Evolutionary conservation across 805 yeast genomes (phyloP).

Genomic region (Ogataea corticis): DNA sequence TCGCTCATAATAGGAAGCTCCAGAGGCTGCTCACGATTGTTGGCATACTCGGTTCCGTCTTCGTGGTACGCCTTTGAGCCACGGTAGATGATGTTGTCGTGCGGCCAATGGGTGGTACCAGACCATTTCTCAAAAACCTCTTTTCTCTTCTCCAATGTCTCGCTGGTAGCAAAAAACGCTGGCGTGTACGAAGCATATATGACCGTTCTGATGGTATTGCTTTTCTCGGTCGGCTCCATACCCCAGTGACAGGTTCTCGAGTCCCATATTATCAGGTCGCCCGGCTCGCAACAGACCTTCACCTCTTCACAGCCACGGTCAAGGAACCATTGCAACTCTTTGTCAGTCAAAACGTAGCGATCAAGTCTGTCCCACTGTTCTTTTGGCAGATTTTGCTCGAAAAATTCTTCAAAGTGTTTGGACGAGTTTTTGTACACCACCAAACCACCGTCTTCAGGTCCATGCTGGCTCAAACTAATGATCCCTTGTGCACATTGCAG

Average conservation of each 20-base stretch:
- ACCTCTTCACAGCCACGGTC: conserved; percentile 30
- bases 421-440: conserved; percentile 32
- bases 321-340: conserved; percentile 30
- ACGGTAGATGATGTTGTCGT: conserved; percentile 27
- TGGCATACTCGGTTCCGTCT: conserved; percentile 1
- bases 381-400: conserved; percentile 22
- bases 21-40: conserved; percentile 21
- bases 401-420: conserved; percentile 26
- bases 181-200: conserved; percentile 35
- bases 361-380: conserved; percentile 27
- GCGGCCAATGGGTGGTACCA: conserved; percentile 38
- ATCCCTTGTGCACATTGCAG: conserved; percentile 37
- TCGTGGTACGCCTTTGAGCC: conserved; percentile 26
- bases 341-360: conserved; percentile 19
- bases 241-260: conserved; percentile 37
- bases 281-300: conserved; percentile 34
- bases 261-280: conserved; percentile 39
- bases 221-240: conserved; percentile 26
- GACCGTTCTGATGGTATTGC: conserved; percentile 31
- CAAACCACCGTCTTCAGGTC: conserved; percentile 34
- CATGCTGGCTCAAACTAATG: conserved; percentile 25
- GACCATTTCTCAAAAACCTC: conserved; percentile 27
- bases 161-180: conserved; percentile 34
- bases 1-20: conserved; percentile 29
- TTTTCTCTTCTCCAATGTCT: conserved; percentile 23